phyloP scores from a whole-genome alignment of 192 early-diverging fungal species.

The Backusella westeae region DNA sequence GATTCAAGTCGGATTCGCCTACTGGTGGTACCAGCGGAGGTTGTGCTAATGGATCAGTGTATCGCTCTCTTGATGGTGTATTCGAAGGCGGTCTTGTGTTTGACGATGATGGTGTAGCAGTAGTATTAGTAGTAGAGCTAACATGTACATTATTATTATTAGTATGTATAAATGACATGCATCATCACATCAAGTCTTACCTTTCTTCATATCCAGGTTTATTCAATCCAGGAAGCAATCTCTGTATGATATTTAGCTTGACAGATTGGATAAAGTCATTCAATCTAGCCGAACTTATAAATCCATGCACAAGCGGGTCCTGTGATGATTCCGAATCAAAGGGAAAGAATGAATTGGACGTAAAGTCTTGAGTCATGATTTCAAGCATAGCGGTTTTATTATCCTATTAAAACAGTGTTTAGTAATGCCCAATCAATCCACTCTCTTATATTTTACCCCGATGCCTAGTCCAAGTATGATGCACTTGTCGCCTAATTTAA shows the following conservation, averaged over 20 bases:
- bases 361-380: conserved; percentile 45
- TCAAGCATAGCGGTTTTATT: conserved; percentile 51
- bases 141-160: neutral
- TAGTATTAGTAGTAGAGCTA: too few relatives aligned
- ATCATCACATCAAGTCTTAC: neutral
- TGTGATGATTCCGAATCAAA: conserved; percentile 26
- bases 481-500: conserved; percentile 60
- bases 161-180: neutral
- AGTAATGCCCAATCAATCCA: neutral
- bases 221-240: conserved; percentile 63
- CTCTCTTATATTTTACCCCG: conserved; percentile 45
- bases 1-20: conserved; percentile 76
- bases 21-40: conserved; percentile 50
- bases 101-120: neutral
- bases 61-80: neutral
- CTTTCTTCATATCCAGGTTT: conserved; percentile 71
- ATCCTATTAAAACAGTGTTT: conserved; percentile 35
- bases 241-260: conserved; percentile 63
- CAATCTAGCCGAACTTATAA: conserved; percentile 54
- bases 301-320: conserved; percentile 49
- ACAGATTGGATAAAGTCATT: conserved; percentile 60
- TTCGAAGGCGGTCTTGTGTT: neutral
- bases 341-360: conserved; percentile 51
- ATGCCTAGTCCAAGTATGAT: conserved; percentile 64
- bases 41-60: neutral